Evolutionary conservation across 495 filamentous ascomycete species (phyloP).

Genomic region (Aspergillus nidulans): DNA sequence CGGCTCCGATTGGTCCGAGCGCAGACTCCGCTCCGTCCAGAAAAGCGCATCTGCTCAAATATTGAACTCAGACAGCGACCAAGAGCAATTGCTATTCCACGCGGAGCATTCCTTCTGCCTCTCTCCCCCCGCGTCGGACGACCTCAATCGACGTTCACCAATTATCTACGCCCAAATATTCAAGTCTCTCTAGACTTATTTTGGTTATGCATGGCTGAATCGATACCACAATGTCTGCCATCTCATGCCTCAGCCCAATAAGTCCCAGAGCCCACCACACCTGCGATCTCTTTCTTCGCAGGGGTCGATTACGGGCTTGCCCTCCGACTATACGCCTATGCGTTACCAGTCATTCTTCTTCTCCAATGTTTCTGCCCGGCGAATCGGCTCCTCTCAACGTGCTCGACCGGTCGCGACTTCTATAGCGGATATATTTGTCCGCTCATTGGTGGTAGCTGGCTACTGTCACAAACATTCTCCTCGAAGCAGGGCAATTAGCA

Average conservation of each 20-base stretch:
- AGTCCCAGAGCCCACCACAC: constrained; percentile 49
- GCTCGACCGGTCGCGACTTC: constrained; percentile 39
- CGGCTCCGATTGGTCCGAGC: constrained; percentile 38
- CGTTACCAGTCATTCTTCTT: constrained; percentile 23
- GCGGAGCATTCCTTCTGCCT: constrained; percentile 13
- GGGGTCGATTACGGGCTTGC: constrained; percentile 39
- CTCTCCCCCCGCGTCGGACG: not conserved
- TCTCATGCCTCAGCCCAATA: constrained; percentile 61
- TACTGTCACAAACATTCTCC: constrained; percentile 55
- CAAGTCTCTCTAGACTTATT: constrained; percentile 18
- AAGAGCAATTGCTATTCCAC: constrained; percentile 13
- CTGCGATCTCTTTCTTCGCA: constrained; percentile 45
- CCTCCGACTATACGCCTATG: constrained; percentile 29
- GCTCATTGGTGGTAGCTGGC: constrained; percentile 59
- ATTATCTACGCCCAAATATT: constrained; percentile 5
- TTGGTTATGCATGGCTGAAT: constrained; percentile 39
- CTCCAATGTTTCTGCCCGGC: constrained; percentile 29
- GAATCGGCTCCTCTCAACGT: constrained; percentile 33
- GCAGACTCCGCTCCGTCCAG: constrained; percentile 31
- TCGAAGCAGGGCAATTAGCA: constrained; percentile 27
- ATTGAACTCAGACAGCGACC: constrained; percentile 8
- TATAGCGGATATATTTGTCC: constrained; percentile 55
- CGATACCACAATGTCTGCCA: constrained; percentile 56
- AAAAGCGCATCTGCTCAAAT: constrained; percentile 25
- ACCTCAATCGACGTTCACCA: not conserved